Evolutionary conservation across 805 yeast genomes (phyloP).

Genomic region (Saturnispora hagleri): DNA sequence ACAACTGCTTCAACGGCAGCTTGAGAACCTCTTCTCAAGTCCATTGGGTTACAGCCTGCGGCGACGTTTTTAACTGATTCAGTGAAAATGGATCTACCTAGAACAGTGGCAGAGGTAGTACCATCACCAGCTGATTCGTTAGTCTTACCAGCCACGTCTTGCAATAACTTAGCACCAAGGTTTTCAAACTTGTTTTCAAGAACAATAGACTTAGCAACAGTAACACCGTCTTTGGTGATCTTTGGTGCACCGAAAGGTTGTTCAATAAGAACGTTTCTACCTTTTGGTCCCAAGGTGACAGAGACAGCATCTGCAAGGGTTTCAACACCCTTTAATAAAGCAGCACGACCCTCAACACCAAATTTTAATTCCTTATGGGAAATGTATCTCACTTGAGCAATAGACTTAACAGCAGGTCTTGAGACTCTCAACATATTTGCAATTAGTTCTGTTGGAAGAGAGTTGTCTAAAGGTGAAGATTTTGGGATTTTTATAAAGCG

Average conservation of each 20-base stretch:
- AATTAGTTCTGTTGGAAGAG: not conserved
- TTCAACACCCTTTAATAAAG: constrained; percentile 87
- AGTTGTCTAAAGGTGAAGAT: not conserved
- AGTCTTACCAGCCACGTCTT: constrained; percentile 95
- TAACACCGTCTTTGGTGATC: constrained; percentile 98
- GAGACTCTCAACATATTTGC: constrained; percentile 39
- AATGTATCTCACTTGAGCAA: constrained; percentile 35
- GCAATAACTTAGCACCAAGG: constrained; percentile 89
- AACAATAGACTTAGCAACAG: constrained; percentile 82
- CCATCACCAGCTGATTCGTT: constrained; percentile 98
- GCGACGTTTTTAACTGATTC: constrained; percentile 96
- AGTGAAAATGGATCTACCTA: constrained; percentile 91
- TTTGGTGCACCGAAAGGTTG: constrained; percentile 96
- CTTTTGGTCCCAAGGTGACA: constrained; percentile 95
- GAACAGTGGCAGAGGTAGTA: constrained; percentile 93
- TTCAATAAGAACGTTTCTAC: constrained; percentile 93
- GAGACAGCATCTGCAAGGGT: constrained; percentile 93
- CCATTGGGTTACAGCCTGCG: constrained; percentile 99
- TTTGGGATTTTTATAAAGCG: not conserved
- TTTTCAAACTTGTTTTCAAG: constrained; percentile 89
- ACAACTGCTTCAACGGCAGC: constrained; percentile 94
- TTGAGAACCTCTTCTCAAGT: constrained; percentile 93
- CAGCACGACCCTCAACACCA: constrained; percentile 96
- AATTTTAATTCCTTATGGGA: constrained; percentile 91
- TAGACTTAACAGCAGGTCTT: constrained; percentile 34